phyloP scores from a whole-genome alignment of 441 rosid species.

The Aquilaria agallochum region DNA sequence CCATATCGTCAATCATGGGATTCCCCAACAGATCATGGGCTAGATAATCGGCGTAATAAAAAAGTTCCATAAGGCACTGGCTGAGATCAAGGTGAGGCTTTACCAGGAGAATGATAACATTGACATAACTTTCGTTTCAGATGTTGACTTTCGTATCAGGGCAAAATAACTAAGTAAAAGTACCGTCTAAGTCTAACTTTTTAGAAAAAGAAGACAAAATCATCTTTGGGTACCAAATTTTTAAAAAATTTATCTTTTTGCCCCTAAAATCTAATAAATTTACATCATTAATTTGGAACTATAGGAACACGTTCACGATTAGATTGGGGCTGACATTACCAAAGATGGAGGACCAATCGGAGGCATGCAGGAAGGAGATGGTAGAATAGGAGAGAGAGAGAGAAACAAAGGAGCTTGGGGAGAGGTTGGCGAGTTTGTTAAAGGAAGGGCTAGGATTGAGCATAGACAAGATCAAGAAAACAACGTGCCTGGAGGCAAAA shows the following conservation, averaged over 20 bases:
- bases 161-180: conserved; percentile 59
- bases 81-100: conserved; percentile 36
- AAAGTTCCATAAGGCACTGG: conserved; percentile 42
- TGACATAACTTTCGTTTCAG: conserved; percentile 35
- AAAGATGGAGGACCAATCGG: conserved; percentile 26
- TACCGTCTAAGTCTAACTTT: background rate
- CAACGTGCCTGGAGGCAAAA: conserved; percentile 31
- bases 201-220: background rate
- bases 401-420: conserved; percentile 21
- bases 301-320: conserved; percentile 49
- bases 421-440: conserved; percentile 35
- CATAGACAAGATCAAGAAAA: conserved; percentile 22
- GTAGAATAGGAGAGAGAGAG: conserved; percentile 31
- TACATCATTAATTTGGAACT: background rate
- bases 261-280: background rate
- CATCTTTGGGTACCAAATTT: too few relatives aligned
- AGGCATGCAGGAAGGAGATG: conserved; percentile 36
- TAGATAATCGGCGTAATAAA: conserved; percentile 20
- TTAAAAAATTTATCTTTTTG: too few relatives aligned
- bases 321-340: conserved; percentile 23
- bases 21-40: conserved; percentile 33
- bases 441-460: conserved; percentile 43
- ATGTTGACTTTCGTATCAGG: conserved; percentile 28
- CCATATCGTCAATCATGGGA: conserved; percentile 54
- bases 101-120: conserved; percentile 20